Evolutionary conservation across 2,329 filamentous ascomycete genomes (phyloP).

Genomic region (Microsporum ferrugineum): DNA sequence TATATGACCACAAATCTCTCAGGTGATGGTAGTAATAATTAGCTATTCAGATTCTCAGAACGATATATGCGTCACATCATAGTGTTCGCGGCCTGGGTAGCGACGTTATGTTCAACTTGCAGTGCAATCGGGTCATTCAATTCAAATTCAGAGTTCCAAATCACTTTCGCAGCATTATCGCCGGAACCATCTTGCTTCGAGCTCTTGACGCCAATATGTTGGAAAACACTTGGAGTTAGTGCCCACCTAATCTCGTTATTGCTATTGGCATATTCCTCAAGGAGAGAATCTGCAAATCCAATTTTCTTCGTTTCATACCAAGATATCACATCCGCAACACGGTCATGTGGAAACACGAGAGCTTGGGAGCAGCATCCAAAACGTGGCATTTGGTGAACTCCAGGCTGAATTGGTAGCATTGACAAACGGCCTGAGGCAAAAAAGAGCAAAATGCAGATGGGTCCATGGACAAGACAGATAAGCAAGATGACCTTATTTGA

Average conservation of each 20-base stretch:
- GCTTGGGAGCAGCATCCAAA: conserved; percentile 11
- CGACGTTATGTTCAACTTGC: conserved; percentile 6
- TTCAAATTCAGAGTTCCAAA: conserved; percentile 10
- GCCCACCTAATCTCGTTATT: conserved; percentile 11
- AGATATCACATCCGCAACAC: conserved; percentile 6
- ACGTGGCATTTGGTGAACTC: conserved; percentile 9
- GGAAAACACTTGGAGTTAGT: conserved; percentile 8
- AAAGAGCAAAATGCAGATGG: conserved; percentile 7
- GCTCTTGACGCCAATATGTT: conserved; percentile 8
- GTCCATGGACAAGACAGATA: conserved; percentile 4
- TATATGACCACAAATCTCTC: too few species aligned
- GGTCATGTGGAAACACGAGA: conserved; percentile 8
- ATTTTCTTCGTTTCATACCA: conserved; percentile 9
- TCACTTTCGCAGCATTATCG: conserved; percentile 5
- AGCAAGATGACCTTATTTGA: conserved; percentile 2
- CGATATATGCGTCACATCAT: not conserved
- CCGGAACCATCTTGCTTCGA: conserved; percentile 5
- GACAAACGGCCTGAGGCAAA: conserved; percentile 4
- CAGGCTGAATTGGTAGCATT: conserved; percentile 6
- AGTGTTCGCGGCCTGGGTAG: not conserved
- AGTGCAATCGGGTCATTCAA: conserved; percentile 9
- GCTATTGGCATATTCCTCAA: conserved; percentile 8
- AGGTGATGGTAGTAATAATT: not conserved
- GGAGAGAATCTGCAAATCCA: conserved; percentile 8
- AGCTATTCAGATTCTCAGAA: not conserved